Evolutionary conservation across 228 moss, liverwort and hornwort genomes (phyloP).

Genomic region (Sphagnum fallax): DNA sequence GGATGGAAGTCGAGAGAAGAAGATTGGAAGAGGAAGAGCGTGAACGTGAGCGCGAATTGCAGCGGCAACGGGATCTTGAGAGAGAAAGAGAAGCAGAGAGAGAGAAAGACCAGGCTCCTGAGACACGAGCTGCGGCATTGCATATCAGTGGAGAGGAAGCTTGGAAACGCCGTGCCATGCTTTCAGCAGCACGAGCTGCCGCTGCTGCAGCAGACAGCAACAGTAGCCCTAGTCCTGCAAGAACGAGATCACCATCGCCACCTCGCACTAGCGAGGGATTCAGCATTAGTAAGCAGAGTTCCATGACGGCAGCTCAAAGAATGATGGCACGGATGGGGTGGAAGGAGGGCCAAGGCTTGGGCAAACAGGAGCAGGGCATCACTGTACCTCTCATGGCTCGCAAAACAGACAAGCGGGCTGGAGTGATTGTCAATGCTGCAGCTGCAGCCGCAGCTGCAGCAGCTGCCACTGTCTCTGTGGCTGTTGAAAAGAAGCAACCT

Average conservation of each 20-base stretch:
- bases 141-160: constrained; percentile 99
- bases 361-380: constrained; percentile 98
- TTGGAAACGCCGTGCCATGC: constrained; percentile 97
- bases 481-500: constrained; percentile 52
- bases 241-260: constrained; percentile 84
- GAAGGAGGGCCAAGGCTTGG: constrained; percentile 99
- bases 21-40: constrained; percentile 87
- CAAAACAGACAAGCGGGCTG: constrained; percentile 96
- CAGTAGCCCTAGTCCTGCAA: constrained; percentile 55
- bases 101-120: constrained; percentile 69
- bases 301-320: constrained; percentile 98
- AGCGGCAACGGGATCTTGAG: constrained; percentile 68
- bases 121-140: constrained; percentile 64
- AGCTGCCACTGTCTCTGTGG: constrained; percentile 6
- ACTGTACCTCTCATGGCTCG: constrained; percentile 97
- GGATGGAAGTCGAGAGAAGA: constrained; percentile 78
- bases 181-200: constrained; percentile 65
- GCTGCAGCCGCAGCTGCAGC: constrained; percentile 28
- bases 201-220: background rate
- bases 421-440: constrained; percentile 96
- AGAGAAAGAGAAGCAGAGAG: constrained; percentile 67
- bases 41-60: constrained; percentile 65
- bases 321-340: constrained; percentile 99
- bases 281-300: constrained; percentile 69
- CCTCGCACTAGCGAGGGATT: constrained; percentile 81